Evolutionary conservation across 2,329 filamentous ascomycete species (phyloP), one percentile per base, ranked within the genome.

Genomic region (Beauveria brongniartii): DNA sequence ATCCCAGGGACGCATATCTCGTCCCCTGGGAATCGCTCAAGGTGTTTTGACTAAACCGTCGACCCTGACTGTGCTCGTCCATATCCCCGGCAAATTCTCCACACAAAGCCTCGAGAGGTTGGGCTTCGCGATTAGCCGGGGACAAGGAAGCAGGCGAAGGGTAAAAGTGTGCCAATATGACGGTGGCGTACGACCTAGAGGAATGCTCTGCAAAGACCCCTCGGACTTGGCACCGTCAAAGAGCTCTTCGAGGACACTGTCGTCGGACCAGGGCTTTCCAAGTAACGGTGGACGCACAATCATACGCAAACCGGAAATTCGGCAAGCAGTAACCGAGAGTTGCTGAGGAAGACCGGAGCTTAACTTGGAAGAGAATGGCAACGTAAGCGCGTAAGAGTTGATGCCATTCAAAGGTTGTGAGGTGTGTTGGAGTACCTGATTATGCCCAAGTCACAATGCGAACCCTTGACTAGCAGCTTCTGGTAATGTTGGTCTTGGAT

Each of bases 131-230:
- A 55, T 55, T 20, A 24, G 55, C 61, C 54, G 60, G 47, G 60
- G 60, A 62, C 48, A 62, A 26, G 46, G 61, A 62, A 26, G 51
- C 51, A 41, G 61, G 50, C 16, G 60, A 62, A 43, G 50, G 47
- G 18, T 62, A 58, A 37, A 41, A 54, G 40, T 58, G 37, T 24
- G 54, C 48, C 60, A 62, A 37, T 37, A n/a, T 54, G 16, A 30
- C 40, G 16, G 28, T 41, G 34, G 34, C 40, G 30, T n/a, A n/a
- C 22, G 12, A 20, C 14, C 18, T 80, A 40, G 22, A 80, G 70
- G 77, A 74, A 70, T 84, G 80, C 76, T 88, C 87, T 74, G 82
- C 78, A 72, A 48, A 84, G 40, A 84, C 48, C 18, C 37, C 40
- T 40, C 20, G 14, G 18, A 46, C 37, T 44, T 46, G 47, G 40